Percentiles rank a stretch among this genome's conserved stretches.
Conservation (phyloP, 441 rosid species). For the Omphalea diandra region DNA sequence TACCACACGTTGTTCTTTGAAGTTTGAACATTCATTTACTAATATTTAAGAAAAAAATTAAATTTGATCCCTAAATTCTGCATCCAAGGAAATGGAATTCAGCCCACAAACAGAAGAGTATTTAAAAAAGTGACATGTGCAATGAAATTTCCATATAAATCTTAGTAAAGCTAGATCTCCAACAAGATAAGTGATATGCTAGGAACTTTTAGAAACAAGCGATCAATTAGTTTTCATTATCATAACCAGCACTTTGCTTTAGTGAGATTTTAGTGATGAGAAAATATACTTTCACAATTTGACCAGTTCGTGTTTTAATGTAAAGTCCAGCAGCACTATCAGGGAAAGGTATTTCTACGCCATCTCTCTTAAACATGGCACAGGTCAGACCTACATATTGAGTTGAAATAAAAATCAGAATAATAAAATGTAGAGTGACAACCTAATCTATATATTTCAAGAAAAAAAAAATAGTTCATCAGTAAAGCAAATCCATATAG, state of each 20-base stretch:
- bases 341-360: conserved; percentile 73
- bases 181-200: conserved; percentile 7
- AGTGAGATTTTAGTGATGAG: conserved; percentile 23
- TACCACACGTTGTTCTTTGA: background rate
- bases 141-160: background rate
- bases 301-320: conserved; percentile 73
- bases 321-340: conserved; percentile 88
- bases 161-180: background rate
- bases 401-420: conserved; percentile 31
- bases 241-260: conserved; percentile 13
- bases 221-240: conserved; percentile 1
- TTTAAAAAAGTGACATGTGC: background rate
- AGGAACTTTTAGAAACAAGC: conserved; percentile 14
- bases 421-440: conserved; percentile 8
- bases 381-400: conserved; percentile 84
- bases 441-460: conserved; percentile 1
- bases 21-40: too few species aligned
- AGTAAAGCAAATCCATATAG: too few species aligned
- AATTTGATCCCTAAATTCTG: background rate
- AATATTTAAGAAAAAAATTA: background rate
- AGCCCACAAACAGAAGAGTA: background rate
- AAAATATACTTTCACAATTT: conserved; percentile 75
- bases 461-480: conserved; percentile 1
- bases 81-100: background rate
- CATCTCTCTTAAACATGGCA: conserved; percentile 77